These are phyloP conservation scores for Parmales sp. DNA, from an alignment of 108 stramenopile species.

Conservation along the genomic window DNA sequence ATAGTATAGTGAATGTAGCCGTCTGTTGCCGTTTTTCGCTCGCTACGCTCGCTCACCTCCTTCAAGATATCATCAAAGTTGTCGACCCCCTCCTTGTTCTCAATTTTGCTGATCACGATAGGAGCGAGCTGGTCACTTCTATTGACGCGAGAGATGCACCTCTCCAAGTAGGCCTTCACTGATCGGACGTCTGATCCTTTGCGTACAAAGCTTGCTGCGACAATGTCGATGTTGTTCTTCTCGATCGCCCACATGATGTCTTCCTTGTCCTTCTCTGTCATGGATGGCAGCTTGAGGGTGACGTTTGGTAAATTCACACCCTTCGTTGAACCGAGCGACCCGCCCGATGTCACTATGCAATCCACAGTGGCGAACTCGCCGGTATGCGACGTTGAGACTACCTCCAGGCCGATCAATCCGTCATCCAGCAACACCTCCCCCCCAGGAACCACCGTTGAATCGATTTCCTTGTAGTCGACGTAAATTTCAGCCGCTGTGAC, in stretches of 20 bases:
- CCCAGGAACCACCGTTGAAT: conserved; percentile 46
- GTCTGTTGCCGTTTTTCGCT: no score
- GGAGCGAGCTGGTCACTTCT: conserved; percentile 32
- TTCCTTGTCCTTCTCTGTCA: conserved; percentile 73
- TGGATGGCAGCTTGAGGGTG: conserved; percentile 64
- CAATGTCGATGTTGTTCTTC: conserved; percentile 62
- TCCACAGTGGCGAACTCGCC: conserved; percentile 24
- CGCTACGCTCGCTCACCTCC: no score
- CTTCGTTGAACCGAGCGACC: conserved; percentile 62
- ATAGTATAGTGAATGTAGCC: no score
- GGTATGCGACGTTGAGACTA: conserved; percentile 27
- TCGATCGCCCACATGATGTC: conserved; percentile 63
- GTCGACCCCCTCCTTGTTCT: conserved; percentile 73
- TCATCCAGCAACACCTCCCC: conserved; percentile 61
- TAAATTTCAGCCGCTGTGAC: conserved; percentile 29
- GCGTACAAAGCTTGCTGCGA: conserved; percentile 78
- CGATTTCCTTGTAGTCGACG: conserved; percentile 67
- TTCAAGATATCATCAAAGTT: conserved; percentile 67
- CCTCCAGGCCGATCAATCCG: conserved; percentile 61
- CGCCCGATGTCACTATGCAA: conserved; percentile 50
- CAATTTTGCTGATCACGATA: conserved; percentile 76
- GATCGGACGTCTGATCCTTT: conserved; percentile 63
- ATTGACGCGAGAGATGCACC: conserved; percentile 28
- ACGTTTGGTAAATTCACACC: conserved; percentile 71
- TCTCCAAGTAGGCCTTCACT: conserved; percentile 53